Evolutionary conservation across 2,329 filamentous ascomycete species (phyloP).

Genomic region (Hypoxylon sp.): DNA sequence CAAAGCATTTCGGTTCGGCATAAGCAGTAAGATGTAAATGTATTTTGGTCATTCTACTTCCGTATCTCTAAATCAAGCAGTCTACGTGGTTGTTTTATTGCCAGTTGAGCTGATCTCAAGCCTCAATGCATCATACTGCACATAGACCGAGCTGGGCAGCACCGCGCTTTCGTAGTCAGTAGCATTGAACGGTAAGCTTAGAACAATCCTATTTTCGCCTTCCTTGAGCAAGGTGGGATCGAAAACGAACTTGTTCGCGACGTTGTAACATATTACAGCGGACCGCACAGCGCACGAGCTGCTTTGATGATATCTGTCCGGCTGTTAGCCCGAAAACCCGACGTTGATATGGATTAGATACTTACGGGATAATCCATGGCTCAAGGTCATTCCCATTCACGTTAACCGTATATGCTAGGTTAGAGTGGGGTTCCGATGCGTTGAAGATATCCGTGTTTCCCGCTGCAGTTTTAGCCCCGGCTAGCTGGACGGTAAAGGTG

Average conservation of each 20-base stretch:
- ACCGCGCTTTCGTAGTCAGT: constrained; percentile 67
- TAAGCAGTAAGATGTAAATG: too few relatives aligned
- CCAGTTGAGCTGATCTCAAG: constrained; percentile 56
- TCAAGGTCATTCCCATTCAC: constrained; percentile 54
- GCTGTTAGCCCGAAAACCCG: constrained; percentile 11
- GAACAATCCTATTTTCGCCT: constrained; percentile 63
- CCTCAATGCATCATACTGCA: constrained; percentile 72
- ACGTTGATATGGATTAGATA: constrained; percentile 4
- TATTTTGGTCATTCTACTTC: too few relatives aligned
- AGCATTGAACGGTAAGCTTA: constrained; percentile 67
- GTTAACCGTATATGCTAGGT: constrained; percentile 58
- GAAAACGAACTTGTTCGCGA: constrained; percentile 68
- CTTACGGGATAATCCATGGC: constrained; percentile 63
- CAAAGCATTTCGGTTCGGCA: constrained; percentile 3
- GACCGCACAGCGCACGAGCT: constrained; percentile 68
- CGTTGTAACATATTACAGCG: constrained; percentile 68
- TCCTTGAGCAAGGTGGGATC: constrained; percentile 56
- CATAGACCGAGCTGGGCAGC: constrained; percentile 63
- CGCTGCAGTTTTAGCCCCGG: constrained; percentile 63
- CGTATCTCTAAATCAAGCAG: neutral
- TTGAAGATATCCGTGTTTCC: constrained; percentile 70
- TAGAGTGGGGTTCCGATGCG: constrained; percentile 59
- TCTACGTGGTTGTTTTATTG: constrained; percentile 27
- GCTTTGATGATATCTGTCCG: constrained; percentile 57
- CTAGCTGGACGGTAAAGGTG: constrained; percentile 69